Conservation (phyloP, 2,329 filamentous ascomycete species). For the Macrophomina tecta region DNA sequence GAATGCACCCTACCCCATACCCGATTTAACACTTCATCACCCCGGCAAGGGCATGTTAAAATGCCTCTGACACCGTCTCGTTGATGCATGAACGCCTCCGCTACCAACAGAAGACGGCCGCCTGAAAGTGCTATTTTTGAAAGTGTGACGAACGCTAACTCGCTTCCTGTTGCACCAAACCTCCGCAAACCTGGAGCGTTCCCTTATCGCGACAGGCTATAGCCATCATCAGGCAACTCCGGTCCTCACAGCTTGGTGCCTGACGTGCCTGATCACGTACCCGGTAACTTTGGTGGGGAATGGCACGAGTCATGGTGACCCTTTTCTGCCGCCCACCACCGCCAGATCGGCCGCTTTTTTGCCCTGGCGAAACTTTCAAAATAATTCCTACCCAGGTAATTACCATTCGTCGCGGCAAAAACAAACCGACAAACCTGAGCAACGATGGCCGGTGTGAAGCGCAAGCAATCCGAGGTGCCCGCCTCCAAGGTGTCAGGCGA, state of each 20-base stretch:
- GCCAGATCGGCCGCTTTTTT: constrained; percentile 14
- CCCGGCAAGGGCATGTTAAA: too few relatives aligned
- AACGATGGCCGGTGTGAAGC: constrained; percentile 46
- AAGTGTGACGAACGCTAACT: not conserved
- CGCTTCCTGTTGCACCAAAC: not conserved
- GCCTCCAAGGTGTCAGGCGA: constrained; percentile 31
- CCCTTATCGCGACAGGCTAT: not conserved
- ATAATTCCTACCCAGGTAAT: constrained; percentile 13
- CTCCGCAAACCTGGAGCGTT: not conserved
- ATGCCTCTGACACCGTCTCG: too few relatives aligned
- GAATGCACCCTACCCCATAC: too few relatives aligned
- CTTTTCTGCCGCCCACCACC: constrained; percentile 11
- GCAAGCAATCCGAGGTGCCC: constrained; percentile 42
- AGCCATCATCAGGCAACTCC: not conserved
- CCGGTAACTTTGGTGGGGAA: not conserved
- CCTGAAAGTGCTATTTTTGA: not conserved
- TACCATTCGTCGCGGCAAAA: not conserved
- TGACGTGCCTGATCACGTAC: not conserved
- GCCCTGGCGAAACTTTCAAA: constrained; percentile 19
- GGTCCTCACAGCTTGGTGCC: not conserved
- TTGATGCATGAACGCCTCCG: not conserved
- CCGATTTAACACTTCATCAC: too few relatives aligned
- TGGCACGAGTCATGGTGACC: constrained; percentile 1
- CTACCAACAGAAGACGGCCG: not conserved
- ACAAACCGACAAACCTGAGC: not conserved